phyloP scores from a whole-genome alignment of 306 rosid genomes.

The Vigna mungo region DNA sequence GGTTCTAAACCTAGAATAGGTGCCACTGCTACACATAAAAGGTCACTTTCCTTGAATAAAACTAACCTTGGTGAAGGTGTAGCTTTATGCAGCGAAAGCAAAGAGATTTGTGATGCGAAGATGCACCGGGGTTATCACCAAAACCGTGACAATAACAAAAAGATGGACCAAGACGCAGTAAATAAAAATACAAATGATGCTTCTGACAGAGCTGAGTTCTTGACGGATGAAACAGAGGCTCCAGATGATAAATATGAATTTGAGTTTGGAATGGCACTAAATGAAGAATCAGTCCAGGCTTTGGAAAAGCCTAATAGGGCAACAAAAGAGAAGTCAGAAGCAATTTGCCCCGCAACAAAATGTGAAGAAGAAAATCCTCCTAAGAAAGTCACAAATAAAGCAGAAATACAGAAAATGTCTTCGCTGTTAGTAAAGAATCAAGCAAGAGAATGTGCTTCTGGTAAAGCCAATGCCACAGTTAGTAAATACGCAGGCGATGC shows the following conservation, averaged over 20 bases:
- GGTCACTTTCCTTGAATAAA: slow-evolving; percentile 50
- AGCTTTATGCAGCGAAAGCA: slow-evolving; percentile 38
- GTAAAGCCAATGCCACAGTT: slow-evolving; percentile 22
- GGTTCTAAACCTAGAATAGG: slow-evolving; percentile 68
- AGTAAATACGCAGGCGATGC: slow-evolving; percentile 42
- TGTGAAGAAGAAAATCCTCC: slow-evolving; percentile 51
- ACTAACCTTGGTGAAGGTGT: slow-evolving; percentile 38
- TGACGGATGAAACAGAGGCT: slow-evolving; percentile 79
- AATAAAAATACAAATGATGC: slow-evolving; percentile 40
- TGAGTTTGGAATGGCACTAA: slow-evolving; percentile 47
- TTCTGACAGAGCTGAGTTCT: slow-evolving; percentile 46
- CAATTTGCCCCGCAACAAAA: slow-evolving; percentile 40
- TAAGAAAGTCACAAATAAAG: slow-evolving; percentile 42
- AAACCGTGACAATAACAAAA: slow-evolving; percentile 42
- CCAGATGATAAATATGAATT: slow-evolving; percentile 62
- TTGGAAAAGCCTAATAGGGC: slow-evolving; percentile 35
- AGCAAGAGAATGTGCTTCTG: not conserved
- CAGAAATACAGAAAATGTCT: slow-evolving; percentile 41
- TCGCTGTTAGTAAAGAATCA: slow-evolving; percentile 34
- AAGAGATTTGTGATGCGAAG: slow-evolving; percentile 42
- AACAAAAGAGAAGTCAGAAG: slow-evolving; percentile 47
- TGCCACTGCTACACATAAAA: slow-evolving; percentile 53
- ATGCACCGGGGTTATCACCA: slow-evolving; percentile 46
- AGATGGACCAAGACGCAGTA: slow-evolving; percentile 38
- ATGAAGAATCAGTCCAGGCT: slow-evolving; percentile 40